A percentile compares a stretch with the other conserved stretches of the same genome.
Evolutionary conservation across 225 moss, liverwort and hornwort species (phyloP).

Genomic region (Physcomitrium patens): DNA sequence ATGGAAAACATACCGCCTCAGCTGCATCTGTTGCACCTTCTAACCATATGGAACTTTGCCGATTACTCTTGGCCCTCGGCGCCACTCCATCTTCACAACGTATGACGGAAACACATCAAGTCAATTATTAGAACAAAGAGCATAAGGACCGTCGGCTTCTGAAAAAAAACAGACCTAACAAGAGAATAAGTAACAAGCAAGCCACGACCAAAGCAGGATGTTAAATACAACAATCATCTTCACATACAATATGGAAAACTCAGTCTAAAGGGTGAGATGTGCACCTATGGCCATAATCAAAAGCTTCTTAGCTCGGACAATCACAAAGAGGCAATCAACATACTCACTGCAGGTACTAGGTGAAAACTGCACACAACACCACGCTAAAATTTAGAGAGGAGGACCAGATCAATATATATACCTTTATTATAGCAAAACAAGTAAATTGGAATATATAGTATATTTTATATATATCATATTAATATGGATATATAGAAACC

Average conservation of each 20-base stretch:
- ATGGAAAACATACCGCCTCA: slow-evolving; percentile 68
- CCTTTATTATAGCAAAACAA: no score
- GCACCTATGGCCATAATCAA: slow-evolving; percentile 93
- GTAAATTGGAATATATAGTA: no score
- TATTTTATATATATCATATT: no score
- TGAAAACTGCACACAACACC: slow-evolving; percentile 66
- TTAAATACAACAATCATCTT: slow-evolving; percentile 1
- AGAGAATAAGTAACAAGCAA: slow-evolving; percentile 13
- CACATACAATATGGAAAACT: neutral
- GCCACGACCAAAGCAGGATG: slow-evolving; percentile 4
- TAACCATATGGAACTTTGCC: slow-evolving; percentile 91
- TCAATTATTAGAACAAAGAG: slow-evolving; percentile 1
- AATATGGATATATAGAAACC: no score
- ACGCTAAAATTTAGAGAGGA: neutral
- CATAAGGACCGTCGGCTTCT: neutral
- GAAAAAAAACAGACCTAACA: slow-evolving; percentile 13
- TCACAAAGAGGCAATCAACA: slow-evolving; percentile 92
- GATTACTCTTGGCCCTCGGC: slow-evolving; percentile 97
- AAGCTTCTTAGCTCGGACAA: slow-evolving; percentile 91
- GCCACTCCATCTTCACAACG: slow-evolving; percentile 84
- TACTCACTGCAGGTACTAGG: slow-evolving; percentile 93
- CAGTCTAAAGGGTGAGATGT: slow-evolving; percentile 16
- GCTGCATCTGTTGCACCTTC: slow-evolving; percentile 98
- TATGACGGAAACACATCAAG: neutral
- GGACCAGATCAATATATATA: neutral